Evolutionary conservation across 169 alveolate genomes (phyloP), one percentile per base, ranked within the genome.

Genomic region (Eimeria falciformis): DNA sequence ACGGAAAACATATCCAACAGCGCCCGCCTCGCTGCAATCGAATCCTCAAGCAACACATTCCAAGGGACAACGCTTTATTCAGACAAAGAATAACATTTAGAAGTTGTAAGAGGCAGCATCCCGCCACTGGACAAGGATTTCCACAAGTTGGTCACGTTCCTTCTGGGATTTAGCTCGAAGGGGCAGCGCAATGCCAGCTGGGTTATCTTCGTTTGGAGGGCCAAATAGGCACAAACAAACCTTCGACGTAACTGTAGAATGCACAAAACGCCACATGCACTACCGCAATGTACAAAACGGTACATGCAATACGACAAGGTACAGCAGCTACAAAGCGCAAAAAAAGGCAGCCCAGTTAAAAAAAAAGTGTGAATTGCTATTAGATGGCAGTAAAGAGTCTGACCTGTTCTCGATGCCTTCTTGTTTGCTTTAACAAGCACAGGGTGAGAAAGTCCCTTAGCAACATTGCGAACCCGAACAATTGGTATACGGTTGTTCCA

Each of bases 101-200:
- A 95, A 96, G 93, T 96, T 97, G 95, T 96, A 97, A 7, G 98
- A 94, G 11, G 98, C 97, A 9, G 99, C 99, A 75, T 97, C 99
- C 65, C 99, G 97, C 99, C 99, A 97, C 93, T 96, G 97, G 18
- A 97, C 97, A 55, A 97, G 87, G 55, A 95, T 91, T 81, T 97
- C 99, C 46, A 96, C 98, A 27, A 97, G 78, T 21, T 95, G 95
- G 37, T 97, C 99, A 58, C 99, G 95, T 79, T 97, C 98, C 84
- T 97, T 96, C 92, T 96, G 96, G 50, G 95, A 91, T 95, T 97
- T 97, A 55, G 97, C 96, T 90, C 95, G 95, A 58, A 97, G 90
- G 3, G 99, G 98, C 66, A 97, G 92, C 69, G 95, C 97, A 55
- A 97, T 87, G 18, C 99, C 99, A 6, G 97, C 96, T 18, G 99